phyloP scores from a whole-genome alignment of 148 eudicot genomes.

The Rhododendron williamsianum region DNA sequence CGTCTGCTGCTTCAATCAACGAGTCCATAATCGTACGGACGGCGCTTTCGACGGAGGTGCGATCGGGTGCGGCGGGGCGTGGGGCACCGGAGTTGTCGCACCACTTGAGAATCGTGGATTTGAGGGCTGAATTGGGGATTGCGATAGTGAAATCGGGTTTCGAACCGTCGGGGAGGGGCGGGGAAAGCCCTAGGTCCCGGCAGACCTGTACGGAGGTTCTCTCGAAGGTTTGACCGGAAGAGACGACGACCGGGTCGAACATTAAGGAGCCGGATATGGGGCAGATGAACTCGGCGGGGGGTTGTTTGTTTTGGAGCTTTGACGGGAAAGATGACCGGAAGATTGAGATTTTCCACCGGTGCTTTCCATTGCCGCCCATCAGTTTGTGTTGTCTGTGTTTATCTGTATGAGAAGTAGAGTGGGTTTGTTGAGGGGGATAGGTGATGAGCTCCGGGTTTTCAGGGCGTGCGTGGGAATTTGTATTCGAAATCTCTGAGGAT shows the following conservation, averaged over 20 bases:
- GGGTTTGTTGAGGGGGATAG: too few species aligned
- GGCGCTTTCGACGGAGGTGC: constrained; percentile 24
- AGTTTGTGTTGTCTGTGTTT: neutral
- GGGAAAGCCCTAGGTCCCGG: constrained; percentile 32
- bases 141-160: constrained; percentile 40
- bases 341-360: constrained; percentile 31
- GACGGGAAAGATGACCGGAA: constrained; percentile 14
- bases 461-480: too few species aligned
- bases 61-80: constrained; percentile 30
- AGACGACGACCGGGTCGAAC: constrained; percentile 64
- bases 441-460: too few species aligned
- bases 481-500: too few species aligned
- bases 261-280: constrained; percentile 55
- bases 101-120: constrained; percentile 62
- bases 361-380: constrained; percentile 29
- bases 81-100: constrained; percentile 33
- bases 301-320: constrained; percentile 15
- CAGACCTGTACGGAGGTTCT: constrained; percentile 55
- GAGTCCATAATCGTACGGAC: constrained; percentile 19
- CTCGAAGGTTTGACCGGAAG: constrained; percentile 81
- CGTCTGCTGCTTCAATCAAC: neutral
- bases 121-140: constrained; percentile 62
- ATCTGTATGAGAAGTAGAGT: neutral
- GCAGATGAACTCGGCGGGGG: constrained; percentile 68
- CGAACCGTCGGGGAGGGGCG: constrained; percentile 48